Evolutionary conservation across 768 basidiomycete genomes (phyloP).

Genomic region (Tulasnella sp.): DNA sequence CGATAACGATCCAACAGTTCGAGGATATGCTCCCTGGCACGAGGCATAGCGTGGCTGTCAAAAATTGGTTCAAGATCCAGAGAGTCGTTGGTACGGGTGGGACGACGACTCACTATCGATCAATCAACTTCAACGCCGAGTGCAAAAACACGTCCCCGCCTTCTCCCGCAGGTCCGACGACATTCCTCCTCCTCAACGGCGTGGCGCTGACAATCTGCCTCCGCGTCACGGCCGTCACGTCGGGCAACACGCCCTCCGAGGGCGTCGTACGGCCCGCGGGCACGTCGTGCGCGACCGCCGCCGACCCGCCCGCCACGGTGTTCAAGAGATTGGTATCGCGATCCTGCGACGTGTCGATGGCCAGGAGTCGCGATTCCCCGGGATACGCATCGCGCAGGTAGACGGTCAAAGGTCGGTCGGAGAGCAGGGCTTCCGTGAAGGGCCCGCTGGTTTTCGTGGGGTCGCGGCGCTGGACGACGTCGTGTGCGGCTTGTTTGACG

Average conservation of each 20-base stretch:
- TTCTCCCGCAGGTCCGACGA: constrained; percentile 8
- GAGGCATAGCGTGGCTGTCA: constrained; percentile 16
- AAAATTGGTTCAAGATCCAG: no score
- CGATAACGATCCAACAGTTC: neutral
- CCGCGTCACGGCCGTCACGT: constrained; percentile 1
- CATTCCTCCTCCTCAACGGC: constrained; percentile 12
- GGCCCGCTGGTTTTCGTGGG: neutral
- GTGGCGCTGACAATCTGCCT: constrained; percentile 17
- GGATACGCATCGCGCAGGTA: constrained; percentile 11
- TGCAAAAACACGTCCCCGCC: constrained; percentile 15
- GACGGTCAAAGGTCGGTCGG: constrained; percentile 8
- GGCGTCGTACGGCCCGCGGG: constrained; percentile 1
- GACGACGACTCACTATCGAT: constrained; percentile 14
- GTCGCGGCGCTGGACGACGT: neutral
- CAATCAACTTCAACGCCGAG: constrained; percentile 14
- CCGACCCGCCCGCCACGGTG: neutral
- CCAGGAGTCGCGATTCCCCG: constrained; percentile 6
- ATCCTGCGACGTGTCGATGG: constrained; percentile 3
- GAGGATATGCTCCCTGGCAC: constrained; percentile 6
- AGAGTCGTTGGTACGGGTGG: neutral
- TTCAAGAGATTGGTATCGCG: neutral
- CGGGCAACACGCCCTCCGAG: neutral
- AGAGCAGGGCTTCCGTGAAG: constrained; percentile 9
- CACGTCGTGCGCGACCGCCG: neutral
- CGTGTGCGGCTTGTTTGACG: constrained; percentile 6